Percentiles rank a stretch among this genome's conserved stretches.
phyloP scores from a whole-genome alignment of 495 filamentous ascomycete species.

The Daldinia vernicosa region DNA sequence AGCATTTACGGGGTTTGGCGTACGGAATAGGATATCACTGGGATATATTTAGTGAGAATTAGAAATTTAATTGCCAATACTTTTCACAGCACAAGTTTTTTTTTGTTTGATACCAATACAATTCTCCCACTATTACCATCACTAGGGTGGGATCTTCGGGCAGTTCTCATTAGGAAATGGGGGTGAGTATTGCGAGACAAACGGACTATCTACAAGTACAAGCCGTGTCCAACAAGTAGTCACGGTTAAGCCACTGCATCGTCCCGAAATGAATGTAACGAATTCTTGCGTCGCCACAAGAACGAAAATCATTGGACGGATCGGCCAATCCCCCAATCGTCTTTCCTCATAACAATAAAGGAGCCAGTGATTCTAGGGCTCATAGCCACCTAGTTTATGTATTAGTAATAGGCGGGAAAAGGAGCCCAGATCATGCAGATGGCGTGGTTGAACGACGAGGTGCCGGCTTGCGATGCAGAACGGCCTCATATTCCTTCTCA shows the following conservation, averaged over 20 bases:
- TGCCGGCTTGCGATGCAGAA: background rate
- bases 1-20: constrained; percentile 2
- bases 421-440: background rate
- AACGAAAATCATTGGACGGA: constrained; percentile 11
- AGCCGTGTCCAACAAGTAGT: constrained; percentile 6
- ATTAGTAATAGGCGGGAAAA: background rate
- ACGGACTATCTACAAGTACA: constrained; percentile 29
- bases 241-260: constrained; percentile 1
- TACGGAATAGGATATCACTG: constrained; percentile 1
- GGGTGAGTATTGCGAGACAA: constrained; percentile 7
- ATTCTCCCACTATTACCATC: background rate
- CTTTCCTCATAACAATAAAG: constrained; percentile 4
- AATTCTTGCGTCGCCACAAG: constrained; percentile 7
- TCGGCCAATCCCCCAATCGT: constrained; percentile 3
- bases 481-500: constrained; percentile 27
- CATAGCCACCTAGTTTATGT: constrained; percentile 1
- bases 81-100: background rate
- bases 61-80: background rate
- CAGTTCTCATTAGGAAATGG: constrained; percentile 3
- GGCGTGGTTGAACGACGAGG: background rate
- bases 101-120: background rate
- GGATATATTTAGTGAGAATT: background rate
- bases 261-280: constrained; percentile 8
- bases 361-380: background rate
- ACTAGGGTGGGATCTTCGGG: background rate